Base-by-base conservation (phyloP, 108 stramenopile genomes). In the Cyclotella sp. region DNA sequence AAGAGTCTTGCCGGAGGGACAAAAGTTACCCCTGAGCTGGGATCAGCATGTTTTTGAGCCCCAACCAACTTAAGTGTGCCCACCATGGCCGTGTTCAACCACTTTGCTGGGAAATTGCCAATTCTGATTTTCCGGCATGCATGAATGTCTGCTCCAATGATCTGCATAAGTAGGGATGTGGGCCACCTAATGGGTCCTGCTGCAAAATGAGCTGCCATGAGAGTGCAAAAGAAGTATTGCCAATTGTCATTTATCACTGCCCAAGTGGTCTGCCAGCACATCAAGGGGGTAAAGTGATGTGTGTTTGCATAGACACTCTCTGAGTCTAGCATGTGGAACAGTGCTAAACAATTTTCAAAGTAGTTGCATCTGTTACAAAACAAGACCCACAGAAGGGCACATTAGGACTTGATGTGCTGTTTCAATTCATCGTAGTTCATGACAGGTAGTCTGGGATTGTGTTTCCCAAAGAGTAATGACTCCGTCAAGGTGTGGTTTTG, bases 261-360 rank as follows among this genome's bases (percentile, higher is more conserved):
- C 53, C 53, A 54, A 19, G 53, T 54, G 53, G 21, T 54, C n/a
- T 54, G 53, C 18, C 18, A 19, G 53, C 53, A 54, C 53, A 18
- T 54, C 53, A 54, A 54, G 15, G 53, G 14, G 18, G 53, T 54
- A 19, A 54, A 54, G 7, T 10, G 7, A 18, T 54, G 7, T 19
- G 7, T 54, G 18, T n/a, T 19, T 7, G 21, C 7, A 13, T 7
- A 19, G 14, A 54, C 53, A 13, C 18, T 19, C n/a, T 54, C 21
- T 13, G 7, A n/a, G 18, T 7, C 7, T 19, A 54, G 7, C 7
- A 54, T 13, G n/a, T 19, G 7, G 21, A 19, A 54, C 7, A 54
- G 12, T 13, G 15, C 7, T 19, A n/a, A 7, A 7, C 15, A n/a
- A 10, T 54, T 54, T n/a, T 54, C 21, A 19, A 7, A 54, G 7